These are phyloP conservation scores for Exophiala viscosa DNA, from an alignment of 2,329 filamentous ascomycete species.

Conservation along the genomic window DNA sequence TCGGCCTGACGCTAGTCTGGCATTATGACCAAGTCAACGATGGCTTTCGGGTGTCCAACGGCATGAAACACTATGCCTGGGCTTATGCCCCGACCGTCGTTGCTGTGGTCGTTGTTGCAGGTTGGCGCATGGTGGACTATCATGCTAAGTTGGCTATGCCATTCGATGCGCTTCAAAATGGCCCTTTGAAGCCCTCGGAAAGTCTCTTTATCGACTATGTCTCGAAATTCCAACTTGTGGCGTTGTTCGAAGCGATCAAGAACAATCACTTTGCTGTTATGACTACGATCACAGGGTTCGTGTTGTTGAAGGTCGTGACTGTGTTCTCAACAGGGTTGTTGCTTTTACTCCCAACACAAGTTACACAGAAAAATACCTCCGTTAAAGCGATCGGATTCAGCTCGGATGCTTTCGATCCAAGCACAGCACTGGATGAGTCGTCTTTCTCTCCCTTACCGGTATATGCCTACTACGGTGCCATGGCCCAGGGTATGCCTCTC, in stretches of 20 bases:
- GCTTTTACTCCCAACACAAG: conserved; percentile 29
- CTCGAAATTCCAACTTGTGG: conserved; percentile 30
- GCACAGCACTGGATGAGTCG: conserved; percentile 11
- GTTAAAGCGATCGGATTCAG: conserved; percentile 16
- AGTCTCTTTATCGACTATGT: conserved; percentile 35
- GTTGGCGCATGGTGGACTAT: conserved; percentile 35
- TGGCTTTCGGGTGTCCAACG: conserved; percentile 20
- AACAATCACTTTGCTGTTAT: conserved; percentile 34
- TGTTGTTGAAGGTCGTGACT: conserved; percentile 31
- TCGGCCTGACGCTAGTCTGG: conserved; percentile 24
- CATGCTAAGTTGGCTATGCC: conserved; percentile 33
- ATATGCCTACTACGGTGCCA: conserved; percentile 24
- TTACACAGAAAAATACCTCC: conserved; percentile 11
- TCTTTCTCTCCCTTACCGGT: conserved; percentile 21
- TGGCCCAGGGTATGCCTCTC: conserved; percentile 21
- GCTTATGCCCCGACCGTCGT: conserved; percentile 29
- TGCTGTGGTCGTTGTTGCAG: conserved; percentile 31
- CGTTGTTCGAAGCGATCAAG: conserved; percentile 31
- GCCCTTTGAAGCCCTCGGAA: conserved; percentile 26
- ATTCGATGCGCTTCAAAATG: conserved; percentile 33
- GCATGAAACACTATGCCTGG: conserved; percentile 26
- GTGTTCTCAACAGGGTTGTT: conserved; percentile 32
- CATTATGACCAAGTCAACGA: conserved; percentile 14
- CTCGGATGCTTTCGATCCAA: conserved; percentile 11
- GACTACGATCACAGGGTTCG: conserved; percentile 29